phyloP scores from a whole-genome alignment of 2,329 filamentous ascomycete species.

The Talaromyces sp. region DNA sequence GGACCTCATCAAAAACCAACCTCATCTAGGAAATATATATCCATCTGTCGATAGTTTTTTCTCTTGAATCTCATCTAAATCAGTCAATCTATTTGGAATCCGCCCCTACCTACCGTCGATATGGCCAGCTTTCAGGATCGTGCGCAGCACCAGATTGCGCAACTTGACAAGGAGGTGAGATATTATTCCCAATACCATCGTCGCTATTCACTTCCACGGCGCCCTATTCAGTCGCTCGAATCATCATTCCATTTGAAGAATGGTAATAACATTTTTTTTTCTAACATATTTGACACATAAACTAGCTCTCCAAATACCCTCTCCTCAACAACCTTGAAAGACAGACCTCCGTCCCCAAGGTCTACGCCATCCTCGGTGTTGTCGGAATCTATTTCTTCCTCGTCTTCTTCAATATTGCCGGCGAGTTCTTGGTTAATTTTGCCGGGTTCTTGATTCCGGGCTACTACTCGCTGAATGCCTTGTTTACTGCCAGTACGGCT shows the following conservation, averaged over 20 bases:
- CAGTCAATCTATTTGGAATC: not conserved
- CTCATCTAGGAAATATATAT: not conserved
- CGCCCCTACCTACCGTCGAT: conserved; percentile 14
- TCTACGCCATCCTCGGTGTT: conserved; percentile 61
- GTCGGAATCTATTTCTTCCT: conserved; percentile 64
- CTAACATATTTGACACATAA: not conserved
- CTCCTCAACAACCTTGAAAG: conserved; percentile 63
- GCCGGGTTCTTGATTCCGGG: conserved; percentile 61
- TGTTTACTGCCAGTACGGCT: conserved; percentile 55
- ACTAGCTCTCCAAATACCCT: conserved; percentile 62
- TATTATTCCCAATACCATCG: no score
- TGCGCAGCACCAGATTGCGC: conserved; percentile 59
- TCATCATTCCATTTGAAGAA: no score
- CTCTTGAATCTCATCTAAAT: not conserved
- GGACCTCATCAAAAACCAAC: not conserved
- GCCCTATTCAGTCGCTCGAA: not conserved
- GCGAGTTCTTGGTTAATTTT: conserved; percentile 63
- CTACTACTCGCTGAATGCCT: conserved; percentile 61
- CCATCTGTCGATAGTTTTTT: not conserved
- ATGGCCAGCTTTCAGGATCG: conserved; percentile 55
- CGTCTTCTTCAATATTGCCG: conserved; percentile 67
- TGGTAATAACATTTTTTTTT: no score
- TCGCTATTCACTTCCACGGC: not conserved
- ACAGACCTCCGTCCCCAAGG: conserved; percentile 63
- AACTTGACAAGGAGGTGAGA: conserved; percentile 63